Evolutionary conservation across 352 stramenopile species (phyloP), one percentile per base, ranked within the genome.

Genomic region (Globisporangium iwayamae): DNA sequence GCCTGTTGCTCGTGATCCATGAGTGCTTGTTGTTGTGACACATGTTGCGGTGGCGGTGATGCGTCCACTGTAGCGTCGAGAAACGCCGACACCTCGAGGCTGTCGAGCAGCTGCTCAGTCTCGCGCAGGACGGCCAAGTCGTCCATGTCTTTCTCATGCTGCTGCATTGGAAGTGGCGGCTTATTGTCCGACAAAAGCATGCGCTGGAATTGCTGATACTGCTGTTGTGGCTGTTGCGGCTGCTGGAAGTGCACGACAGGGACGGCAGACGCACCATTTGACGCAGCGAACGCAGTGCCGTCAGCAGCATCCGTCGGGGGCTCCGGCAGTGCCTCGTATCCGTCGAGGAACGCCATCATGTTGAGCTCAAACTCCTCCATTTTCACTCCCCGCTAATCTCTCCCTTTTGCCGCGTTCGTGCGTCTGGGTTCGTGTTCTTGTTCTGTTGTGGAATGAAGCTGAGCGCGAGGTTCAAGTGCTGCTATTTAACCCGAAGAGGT

Each of bases 301-400:
- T 16, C 36, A 4, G 39, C 16, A 5, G 39, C 18, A 13, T 0
- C 1, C 25, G 41, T n/a, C 20, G 13, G 18, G 41, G 47, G 60
- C 50, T 65, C 60, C 16, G 60, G 60, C 11, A 65, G 60, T 28
- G 60, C 51, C 36, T 65, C 60, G 60, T 60, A 60, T 50, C 60
- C 38, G 39, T 65, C 60, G 8, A 65, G 60, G 38, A 65, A 43
- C 50, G 60, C 60, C 48, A 59, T 59, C 50, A 65, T 57, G 60
- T 41, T 65, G 20, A 65, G 60, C 18, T 65, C 60, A 30, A 65
- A 65, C 18, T 65, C 60, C 50, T 65, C 60, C 60, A 65, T 65
- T 10, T 41, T 39, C 10, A 30, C 39, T 16, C 14, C 10, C 16
- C 22, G 22, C 22, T 25, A 25, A 25, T 25, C 22, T 25, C 22